phyloP scores from a whole-genome alignment of 83 land plant species.

The Isoetes engelmannii region DNA sequence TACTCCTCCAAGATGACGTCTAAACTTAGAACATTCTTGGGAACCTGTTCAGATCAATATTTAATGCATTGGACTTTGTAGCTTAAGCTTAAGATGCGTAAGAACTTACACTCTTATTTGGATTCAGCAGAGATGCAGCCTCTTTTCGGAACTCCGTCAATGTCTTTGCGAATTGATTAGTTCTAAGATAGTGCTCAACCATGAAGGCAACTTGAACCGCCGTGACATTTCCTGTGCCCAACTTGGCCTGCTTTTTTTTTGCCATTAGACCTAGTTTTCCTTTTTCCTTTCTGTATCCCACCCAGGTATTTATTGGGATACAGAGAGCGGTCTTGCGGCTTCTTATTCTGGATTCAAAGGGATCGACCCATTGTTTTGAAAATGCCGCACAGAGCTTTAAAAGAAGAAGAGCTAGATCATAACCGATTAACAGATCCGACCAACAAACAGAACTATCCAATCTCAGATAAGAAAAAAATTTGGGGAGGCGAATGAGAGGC shows the following conservation, averaged over 20 bases:
- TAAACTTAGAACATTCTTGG: constrained; percentile 50
- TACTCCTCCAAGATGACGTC: constrained; percentile 62
- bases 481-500: no score
- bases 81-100: not conserved
- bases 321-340: no score
- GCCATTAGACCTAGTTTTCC: no score
- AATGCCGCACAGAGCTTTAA: no score
- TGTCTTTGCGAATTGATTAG: constrained; percentile 38
- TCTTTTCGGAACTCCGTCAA: constrained; percentile 50
- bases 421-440: no score
- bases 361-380: no score
- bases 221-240: constrained; percentile 64
- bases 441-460: no score
- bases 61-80: not conserved
- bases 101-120: constrained; percentile 29
- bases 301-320: no score
- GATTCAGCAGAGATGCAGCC: constrained; percentile 46
- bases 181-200: constrained; percentile 57
- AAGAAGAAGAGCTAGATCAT: no score
- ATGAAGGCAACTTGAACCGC: constrained; percentile 65
- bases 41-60: constrained; percentile 38
- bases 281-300: no score
- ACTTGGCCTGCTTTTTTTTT: not conserved
- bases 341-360: no score
- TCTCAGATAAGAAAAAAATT: no score